Base-by-base conservation (phyloP, 2,329 filamentous ascomycete species). In the Byssothecium circinans region DNA sequence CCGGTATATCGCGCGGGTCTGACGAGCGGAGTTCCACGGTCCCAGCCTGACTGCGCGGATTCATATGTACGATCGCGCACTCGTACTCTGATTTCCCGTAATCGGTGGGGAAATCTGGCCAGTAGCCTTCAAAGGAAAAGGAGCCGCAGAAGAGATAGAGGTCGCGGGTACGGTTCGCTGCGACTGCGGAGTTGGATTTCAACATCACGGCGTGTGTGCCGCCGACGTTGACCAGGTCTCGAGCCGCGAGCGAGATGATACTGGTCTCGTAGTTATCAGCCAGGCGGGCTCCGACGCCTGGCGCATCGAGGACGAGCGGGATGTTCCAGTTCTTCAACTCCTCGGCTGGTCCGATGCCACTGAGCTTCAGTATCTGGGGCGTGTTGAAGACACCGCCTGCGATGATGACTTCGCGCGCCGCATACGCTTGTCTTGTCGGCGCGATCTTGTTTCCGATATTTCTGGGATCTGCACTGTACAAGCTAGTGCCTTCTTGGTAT, bases 281-380 rank as follows among this genome's bases (percentile, higher is more conserved):
- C 3, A 88, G 74, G 67, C 87, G 84, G 47, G 78, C 79, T 4
- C 85, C 85, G 2, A 88, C 83, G 36, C 84, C 81, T 1, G 80
- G 79, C 0, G 82, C 78, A 51, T 86, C 75, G 3, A 77, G 72
- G 15, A 84, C 54, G 0, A 81, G 68, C 2, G 74, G 60, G 52
- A 87, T 86, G n/a, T 73, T 68, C 58, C 81, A 76, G 43, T 73
- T 71, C 17, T 74, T 53, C 5, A 88, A 75, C 54, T 84, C 78
- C 0, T 70, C 61, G 10, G 67, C 59, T 0, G 82, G 82, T 0
- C 84, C 84, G 27, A 87, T 76, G n/a, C 85, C 85, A 42, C 76
- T 81, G 3, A 86, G 76, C 68, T 83, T 81, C 6, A 87, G 77
- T 4, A 87, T 65, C 64, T 87, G 84, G 2, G 83, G 82, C 0